These are phyloP conservation scores for Amphicarpaea edgeworthii DNA, from an alignment of 306 rosid species.

Conservation along the genomic window DNA sequence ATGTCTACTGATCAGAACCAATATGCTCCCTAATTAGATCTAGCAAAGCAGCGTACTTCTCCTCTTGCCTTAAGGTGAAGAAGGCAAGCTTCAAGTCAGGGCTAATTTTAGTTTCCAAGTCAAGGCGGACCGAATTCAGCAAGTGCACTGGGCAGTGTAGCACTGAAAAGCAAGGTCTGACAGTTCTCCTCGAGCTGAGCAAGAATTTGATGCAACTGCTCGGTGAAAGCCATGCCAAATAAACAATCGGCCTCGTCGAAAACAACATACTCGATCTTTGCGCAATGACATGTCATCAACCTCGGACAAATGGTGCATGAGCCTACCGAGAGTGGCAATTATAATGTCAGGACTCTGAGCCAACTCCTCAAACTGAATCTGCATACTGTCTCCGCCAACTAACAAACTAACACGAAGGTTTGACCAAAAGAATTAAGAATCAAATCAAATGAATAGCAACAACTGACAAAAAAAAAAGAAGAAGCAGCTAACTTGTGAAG, in stretches of 20 bases:
- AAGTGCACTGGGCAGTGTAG: conserved; percentile 89
- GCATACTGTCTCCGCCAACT: conserved; percentile 98
- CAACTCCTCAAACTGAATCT: conserved; percentile 85
- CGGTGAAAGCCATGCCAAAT: conserved; percentile 88
- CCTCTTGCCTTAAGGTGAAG: conserved; percentile 85
- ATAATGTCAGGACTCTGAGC: conserved; percentile 85
- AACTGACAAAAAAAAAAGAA: too few relatives aligned
- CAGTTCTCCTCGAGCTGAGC: conserved; percentile 81
- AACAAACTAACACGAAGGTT: conserved; percentile 87
- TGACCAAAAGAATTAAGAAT: conserved; percentile 18
- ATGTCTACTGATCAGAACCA: conserved; percentile 74
- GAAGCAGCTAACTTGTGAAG: conserved; percentile 62
- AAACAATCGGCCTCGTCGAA: conserved; percentile 92
- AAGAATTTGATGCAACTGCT: conserved; percentile 87
- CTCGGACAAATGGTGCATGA: conserved; percentile 92
- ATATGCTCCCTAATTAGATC: conserved; percentile 86
- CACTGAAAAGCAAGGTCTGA: conserved; percentile 93
- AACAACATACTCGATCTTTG: conserved; percentile 85
- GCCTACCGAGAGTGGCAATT: conserved; percentile 97
- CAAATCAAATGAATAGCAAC: neutral
- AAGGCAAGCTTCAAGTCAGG: conserved; percentile 87
- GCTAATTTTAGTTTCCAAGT: conserved; percentile 87
- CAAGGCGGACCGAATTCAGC: conserved; percentile 96
- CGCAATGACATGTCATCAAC: conserved; percentile 89
- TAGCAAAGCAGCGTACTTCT: conserved; percentile 75